Percentiles rank a stretch among this genome's conserved stretches.
Conservation (phyloP, 495 filamentous ascomycete genomes). For the Neurospora sp. region DNA sequence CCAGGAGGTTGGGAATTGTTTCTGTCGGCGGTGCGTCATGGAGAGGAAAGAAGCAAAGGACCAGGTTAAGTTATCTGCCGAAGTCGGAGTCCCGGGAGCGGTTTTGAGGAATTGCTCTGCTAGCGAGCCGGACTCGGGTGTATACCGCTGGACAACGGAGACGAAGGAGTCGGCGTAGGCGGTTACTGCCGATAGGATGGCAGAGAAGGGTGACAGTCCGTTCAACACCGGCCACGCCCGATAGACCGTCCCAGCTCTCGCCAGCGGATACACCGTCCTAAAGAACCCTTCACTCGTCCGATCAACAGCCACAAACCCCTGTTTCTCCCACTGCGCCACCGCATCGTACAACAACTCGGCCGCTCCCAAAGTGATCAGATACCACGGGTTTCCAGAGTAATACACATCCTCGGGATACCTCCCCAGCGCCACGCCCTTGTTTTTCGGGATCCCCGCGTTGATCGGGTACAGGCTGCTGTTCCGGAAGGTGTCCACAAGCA, state of each 20-base stretch:
- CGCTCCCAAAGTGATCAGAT: constrained; percentile 47
- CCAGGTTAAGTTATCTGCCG: constrained; percentile 48
- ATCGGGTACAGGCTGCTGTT: constrained; percentile 36
- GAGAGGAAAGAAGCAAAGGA: constrained; percentile 51
- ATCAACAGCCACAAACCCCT: constrained; percentile 38
- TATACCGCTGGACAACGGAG: constrained; percentile 37
- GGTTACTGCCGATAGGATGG: constrained; percentile 36
- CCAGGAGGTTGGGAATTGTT: constrained; percentile 40
- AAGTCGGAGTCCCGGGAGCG: too few relatives aligned
- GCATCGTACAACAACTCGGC: constrained; percentile 55
- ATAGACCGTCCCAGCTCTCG: constrained; percentile 35
- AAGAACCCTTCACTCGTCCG: constrained; percentile 18
- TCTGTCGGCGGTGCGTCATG: constrained; percentile 37
- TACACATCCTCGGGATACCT: constrained; percentile 59
- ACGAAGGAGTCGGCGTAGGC: constrained; percentile 31
- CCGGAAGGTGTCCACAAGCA: constrained; percentile 52
- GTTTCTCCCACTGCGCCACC: constrained; percentile 40
- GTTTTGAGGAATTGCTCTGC: constrained; percentile 48
- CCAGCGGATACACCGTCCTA: constrained; percentile 35
- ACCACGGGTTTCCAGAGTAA: constrained; percentile 54
- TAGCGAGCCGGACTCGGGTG: constrained; percentile 40
- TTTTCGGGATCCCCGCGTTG: constrained; percentile 36
- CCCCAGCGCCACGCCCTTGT: constrained; percentile 48
- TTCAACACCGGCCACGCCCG: constrained; percentile 13
- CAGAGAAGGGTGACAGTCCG: constrained; percentile 25